phyloP scores from a whole-genome alignment of 2,329 filamentous ascomycete genomes.

The Thyridium curvatum region DNA sequence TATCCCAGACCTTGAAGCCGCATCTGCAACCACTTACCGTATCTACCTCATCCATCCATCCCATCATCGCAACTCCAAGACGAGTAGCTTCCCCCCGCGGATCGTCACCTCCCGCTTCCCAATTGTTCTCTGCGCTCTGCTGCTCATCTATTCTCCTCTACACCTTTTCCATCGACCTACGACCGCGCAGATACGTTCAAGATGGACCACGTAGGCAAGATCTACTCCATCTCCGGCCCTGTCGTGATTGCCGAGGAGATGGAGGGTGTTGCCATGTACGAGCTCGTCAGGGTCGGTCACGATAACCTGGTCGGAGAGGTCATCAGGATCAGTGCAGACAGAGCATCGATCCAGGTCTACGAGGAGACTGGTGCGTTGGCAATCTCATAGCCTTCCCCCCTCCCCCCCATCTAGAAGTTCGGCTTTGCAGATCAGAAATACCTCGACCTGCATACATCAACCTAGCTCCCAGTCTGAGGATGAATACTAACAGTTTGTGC shows the following conservation, averaged over 20 bases:
- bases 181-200: no score
- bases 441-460: not conserved
- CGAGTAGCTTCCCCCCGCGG: no score
- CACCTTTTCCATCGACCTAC: no score
- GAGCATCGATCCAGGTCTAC: constrained; percentile 97
- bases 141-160: no score
- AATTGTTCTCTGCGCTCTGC: no score
- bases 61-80: no score
- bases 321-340: constrained; percentile 93
- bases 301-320: constrained; percentile 93
- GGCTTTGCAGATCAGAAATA: constrained; percentile 1
- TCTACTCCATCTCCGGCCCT: constrained; percentile 39
- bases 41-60: not conserved
- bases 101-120: no score
- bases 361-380: constrained; percentile 80
- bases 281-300: constrained; percentile 90
- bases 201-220: constrained; percentile 10
- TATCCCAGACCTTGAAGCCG: not conserved
- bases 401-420: constrained; percentile 1
- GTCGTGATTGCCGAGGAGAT: constrained; percentile 97
- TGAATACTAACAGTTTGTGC: not conserved
- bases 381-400: not conserved
- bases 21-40: not conserved
- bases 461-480: no score
- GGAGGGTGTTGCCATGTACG: constrained; percentile 99